phyloP scores from a whole-genome alignment of 805 yeast species.

The Zygotorulaspora sp. region DNA sequence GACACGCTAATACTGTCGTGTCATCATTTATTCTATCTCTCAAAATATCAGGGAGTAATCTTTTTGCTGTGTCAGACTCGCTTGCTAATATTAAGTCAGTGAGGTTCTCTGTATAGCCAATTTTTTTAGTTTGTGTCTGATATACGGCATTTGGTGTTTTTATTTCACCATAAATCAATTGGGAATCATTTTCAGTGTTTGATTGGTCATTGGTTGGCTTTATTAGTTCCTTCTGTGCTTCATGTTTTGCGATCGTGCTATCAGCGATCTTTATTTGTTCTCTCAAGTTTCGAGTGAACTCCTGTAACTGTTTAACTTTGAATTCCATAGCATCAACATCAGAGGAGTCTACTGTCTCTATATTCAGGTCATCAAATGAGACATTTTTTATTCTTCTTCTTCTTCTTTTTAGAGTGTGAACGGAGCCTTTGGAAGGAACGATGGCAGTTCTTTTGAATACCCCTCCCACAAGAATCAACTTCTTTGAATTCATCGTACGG shows the following conservation, averaged over 20 bases:
- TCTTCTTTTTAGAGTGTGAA: conserved; percentile 6
- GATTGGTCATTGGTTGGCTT: conserved; percentile 1
- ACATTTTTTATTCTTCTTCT: conserved; percentile 14
- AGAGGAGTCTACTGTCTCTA: conserved; percentile 7
- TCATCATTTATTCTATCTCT: conserved; percentile 24
- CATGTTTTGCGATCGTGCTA: conserved; percentile 9
- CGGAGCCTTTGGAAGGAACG: conserved; percentile 10
- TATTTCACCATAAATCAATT: conserved; percentile 4
- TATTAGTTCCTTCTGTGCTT: conserved; percentile 2
- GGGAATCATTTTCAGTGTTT: conserved; percentile 2
- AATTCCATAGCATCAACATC: conserved; percentile 22
- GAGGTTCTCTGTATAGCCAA: conserved; percentile 4
- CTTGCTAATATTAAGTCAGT: conserved; percentile 20
- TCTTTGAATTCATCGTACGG: too few relatives aligned
- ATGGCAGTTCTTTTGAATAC: conserved; percentile 10
- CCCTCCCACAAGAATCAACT: too few relatives aligned
- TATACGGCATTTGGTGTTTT: neutral
- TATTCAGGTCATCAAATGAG: conserved; percentile 13
- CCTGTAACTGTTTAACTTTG: conserved; percentile 29
- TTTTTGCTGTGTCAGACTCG: conserved; percentile 13
- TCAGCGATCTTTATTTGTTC: conserved; percentile 18
- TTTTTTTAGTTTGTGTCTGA: neutral
- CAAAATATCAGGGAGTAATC: conserved; percentile 21
- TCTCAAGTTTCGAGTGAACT: conserved; percentile 25
- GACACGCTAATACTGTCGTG: conserved; percentile 19